Conservation (phyloP, 73 alveolate genomes). For the Paramecium pentaurelia region DNA sequence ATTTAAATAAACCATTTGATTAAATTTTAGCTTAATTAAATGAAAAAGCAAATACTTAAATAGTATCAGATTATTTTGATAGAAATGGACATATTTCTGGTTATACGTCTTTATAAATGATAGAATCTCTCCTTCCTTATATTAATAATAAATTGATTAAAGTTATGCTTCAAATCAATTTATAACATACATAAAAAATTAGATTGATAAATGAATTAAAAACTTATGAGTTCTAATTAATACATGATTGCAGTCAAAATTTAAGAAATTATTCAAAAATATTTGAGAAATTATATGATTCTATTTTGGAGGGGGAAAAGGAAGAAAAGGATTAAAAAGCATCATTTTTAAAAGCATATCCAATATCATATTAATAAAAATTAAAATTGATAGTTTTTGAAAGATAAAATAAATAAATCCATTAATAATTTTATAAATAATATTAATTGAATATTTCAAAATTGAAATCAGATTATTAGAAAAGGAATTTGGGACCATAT, state of each 20-base stretch:
- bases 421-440: not conserved
- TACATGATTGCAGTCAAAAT: not conserved
- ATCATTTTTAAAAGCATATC: not conserved
- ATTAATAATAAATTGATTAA: not conserved
- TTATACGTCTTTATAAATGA: not conserved
- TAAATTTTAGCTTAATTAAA: not conserved
- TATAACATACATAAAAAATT: not conserved
- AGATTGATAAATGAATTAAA: not conserved
- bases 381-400: not conserved
- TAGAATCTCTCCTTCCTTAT: not conserved
- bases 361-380: not conserved
- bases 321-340: not conserved
- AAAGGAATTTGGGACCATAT: not conserved
- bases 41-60: not conserved
- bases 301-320: not conserved
- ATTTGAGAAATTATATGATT: not conserved
- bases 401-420: not conserved
- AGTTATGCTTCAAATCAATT: not conserved
- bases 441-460: not conserved
- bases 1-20: not conserved
- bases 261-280: not conserved
- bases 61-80: not conserved
- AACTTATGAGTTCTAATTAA: not conserved
- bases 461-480: not conserved
- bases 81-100: not conserved